Evolutionary conservation across 1,139 yeast genomes (phyloP).

Genomic region (Pichia sp.): DNA sequence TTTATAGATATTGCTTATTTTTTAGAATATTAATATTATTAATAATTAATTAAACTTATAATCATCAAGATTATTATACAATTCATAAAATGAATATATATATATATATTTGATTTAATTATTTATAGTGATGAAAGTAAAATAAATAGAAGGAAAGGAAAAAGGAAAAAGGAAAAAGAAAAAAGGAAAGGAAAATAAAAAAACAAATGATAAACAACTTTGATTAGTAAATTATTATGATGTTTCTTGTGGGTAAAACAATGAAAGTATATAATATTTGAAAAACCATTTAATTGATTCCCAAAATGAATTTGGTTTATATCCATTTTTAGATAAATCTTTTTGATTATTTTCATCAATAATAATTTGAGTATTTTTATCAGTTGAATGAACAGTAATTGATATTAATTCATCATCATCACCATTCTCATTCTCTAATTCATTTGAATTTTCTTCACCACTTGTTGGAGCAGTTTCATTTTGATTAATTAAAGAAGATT

Average conservation of each 20-base stretch:
- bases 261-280: slow-evolving; percentile 21
- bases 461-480: slow-evolving; percentile 8
- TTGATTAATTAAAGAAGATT: background rate
- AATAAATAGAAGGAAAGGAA: too few species aligned
- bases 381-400: background rate
- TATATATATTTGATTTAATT: too few species aligned
- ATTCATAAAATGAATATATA: too few species aligned
- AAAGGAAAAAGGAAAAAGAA: too few species aligned
- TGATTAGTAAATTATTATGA: background rate
- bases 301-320: slow-evolving; percentile 11
- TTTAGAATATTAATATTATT: too few species aligned
- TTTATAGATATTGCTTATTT: too few species aligned
- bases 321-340: background rate
- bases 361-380: background rate
- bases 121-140: too few species aligned
- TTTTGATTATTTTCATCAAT: background rate
- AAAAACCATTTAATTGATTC: slow-evolving; percentile 26
- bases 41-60: too few species aligned
- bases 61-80: too few species aligned
- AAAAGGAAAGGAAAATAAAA: too few species aligned
- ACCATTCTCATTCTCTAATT: background rate
- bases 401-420: background rate
- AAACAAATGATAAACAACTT: too few species aligned
- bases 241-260: slow-evolving; percentile 15
- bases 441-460: slow-evolving; percentile 5